Base-by-base conservation (phyloP, 805 yeast genomes). In the Maudiozyma barnettii region DNA sequence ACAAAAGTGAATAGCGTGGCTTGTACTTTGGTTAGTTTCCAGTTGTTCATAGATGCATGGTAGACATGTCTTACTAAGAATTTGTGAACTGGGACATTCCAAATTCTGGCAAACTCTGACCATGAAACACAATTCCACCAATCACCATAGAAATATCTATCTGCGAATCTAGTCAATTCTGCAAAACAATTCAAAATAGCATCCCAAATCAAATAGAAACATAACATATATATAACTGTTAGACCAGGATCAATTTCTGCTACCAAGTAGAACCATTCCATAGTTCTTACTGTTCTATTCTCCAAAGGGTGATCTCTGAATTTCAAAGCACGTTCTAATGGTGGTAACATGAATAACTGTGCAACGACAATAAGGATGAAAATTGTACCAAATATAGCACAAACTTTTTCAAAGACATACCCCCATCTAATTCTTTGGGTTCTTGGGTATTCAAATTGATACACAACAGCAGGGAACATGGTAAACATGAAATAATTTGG, bases 51-150 rank as follows among this genome's bases (percentile, higher is more conserved):
- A 9, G 93, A 79, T 22, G 95, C 81, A 61, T 90, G 96, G 64
- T 93, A 95, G 2, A 93, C 98, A 61, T 95, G 99, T 54, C 98
- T 76, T 41, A 90, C 70, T 49, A 93, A 69, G 55, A 93, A 93
- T 58, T 79, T 77, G 63, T 93, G 96, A 20, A 93, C 98, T 0
- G 98, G 96, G 9, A 78, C 76, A 63, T 93, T 93, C 99, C 99
- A 95, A 51, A 84, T 80, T 53, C 97, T 74, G 10, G 96, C 83
- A 64, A 86, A 93, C 61, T 90, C 90, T 48, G 85, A 85, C 96
- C 97, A 93, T 39, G 87, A 84, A 18, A 83, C 79, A 51, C 95
- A 85, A 56, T 90, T 87, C 99, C 99, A 93, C 99, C 99, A 95
- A 40, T 88, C 85, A 3, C 95, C 91, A 61, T 95, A 93, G 65